phyloP scores from a whole-genome alignment of 345 rosid genomes.

The Ricinus communis region DNA sequence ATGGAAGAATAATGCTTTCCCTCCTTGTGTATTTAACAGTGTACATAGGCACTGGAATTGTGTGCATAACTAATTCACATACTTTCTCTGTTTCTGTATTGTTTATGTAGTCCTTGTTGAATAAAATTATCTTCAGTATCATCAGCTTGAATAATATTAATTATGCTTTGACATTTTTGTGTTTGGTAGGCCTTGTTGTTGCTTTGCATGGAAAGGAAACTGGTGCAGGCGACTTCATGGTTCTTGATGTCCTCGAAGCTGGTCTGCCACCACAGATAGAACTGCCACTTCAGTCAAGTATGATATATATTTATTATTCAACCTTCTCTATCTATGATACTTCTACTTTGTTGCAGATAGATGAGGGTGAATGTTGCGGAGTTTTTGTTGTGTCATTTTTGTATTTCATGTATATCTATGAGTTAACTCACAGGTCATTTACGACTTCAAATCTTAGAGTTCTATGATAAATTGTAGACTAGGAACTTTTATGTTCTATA shows the following conservation, averaged over 20 bases:
- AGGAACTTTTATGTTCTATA: conserved; percentile 8
- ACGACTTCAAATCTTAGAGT: too few species aligned
- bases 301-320: conserved; percentile 21
- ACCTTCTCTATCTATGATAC: conserved; percentile 12
- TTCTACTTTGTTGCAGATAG: conserved; percentile 3
- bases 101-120: background rate
- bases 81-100: background rate
- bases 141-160: conserved; percentile 8
- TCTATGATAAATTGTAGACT: background rate
- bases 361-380: background rate
- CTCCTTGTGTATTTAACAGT: background rate
- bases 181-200: conserved; percentile 65
- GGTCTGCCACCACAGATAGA: conserved; percentile 81
- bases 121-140: conserved; percentile 3
- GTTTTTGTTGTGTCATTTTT: background rate
- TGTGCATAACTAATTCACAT: background rate
- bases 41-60: background rate
- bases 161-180: conserved; percentile 21
- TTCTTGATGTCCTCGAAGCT: conserved; percentile 83
- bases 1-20: background rate
- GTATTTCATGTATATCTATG: conserved; percentile 4
- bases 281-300: conserved; percentile 58
- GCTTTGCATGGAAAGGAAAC: conserved; percentile 91
- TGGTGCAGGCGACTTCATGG: conserved; percentile 72
- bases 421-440: background rate